These are phyloP conservation scores for Leucaena leucocephala DNA, from an alignment of 306 rosid species.

Conservation along the genomic window DNA sequence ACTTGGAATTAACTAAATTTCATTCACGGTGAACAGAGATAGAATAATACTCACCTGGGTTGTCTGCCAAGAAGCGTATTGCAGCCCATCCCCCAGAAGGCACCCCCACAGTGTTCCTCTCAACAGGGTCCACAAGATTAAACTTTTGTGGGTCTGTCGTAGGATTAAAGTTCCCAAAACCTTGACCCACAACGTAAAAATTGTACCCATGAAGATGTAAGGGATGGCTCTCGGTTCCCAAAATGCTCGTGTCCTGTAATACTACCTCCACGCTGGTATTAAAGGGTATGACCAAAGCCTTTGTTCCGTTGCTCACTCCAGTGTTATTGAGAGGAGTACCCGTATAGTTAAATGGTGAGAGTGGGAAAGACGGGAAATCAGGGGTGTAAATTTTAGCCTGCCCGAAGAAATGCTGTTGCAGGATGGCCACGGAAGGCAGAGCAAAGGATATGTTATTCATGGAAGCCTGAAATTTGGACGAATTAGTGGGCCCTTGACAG, in stretches of 20 bases:
- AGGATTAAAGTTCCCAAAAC: constrained; percentile 66
- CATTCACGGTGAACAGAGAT: not conserved
- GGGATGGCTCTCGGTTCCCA: constrained; percentile 83
- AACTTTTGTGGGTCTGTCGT: constrained; percentile 53
- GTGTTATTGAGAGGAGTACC: constrained; percentile 63
- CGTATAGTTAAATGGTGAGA: constrained; percentile 52
- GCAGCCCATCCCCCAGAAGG: constrained; percentile 90
- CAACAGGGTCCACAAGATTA: constrained; percentile 69
- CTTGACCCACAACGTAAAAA: constrained; percentile 69
- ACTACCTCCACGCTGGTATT: constrained; percentile 53
- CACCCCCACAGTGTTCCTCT: constrained; percentile 70
- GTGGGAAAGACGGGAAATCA: constrained; percentile 59
- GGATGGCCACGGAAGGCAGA: constrained; percentile 62
- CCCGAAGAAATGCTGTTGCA: constrained; percentile 59
- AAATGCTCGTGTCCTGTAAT: constrained; percentile 66
- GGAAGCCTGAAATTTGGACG: constrained; percentile 63
- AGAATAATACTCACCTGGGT: constrained; percentile 54
- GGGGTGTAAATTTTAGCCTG: constrained; percentile 45
- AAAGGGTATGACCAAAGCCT: constrained; percentile 44
- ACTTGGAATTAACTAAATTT: not conserved
- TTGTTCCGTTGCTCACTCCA: constrained; percentile 50
- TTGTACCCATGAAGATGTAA: constrained; percentile 81
- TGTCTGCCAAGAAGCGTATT: constrained; percentile 69
- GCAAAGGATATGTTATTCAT: constrained; percentile 62
- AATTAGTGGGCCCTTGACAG: constrained; percentile 74